Percentiles rank a stretch among this genome's conserved stretches.
phyloP scores from a whole-genome alignment of 202 grass and related monocot genomes.

The Setaria viridis region DNA sequence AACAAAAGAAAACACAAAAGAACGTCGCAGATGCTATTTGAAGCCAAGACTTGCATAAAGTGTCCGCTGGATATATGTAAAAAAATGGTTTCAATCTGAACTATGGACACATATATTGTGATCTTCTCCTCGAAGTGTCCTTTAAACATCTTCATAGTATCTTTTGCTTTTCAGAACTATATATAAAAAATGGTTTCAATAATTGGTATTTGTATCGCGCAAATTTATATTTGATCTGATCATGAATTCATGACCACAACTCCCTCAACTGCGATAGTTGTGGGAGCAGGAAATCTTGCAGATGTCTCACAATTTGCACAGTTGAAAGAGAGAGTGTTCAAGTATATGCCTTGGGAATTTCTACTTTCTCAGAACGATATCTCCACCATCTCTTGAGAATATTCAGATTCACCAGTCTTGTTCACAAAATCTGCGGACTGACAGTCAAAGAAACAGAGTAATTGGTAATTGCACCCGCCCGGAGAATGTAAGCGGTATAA shows the following conservation, averaged over 20 bases:
- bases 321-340: constrained; percentile 35
- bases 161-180: constrained; percentile 35
- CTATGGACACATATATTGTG: constrained; percentile 7
- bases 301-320: constrained; percentile 34
- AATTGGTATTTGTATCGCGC: neutral
- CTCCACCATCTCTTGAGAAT: constrained; percentile 52
- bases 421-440: constrained; percentile 38
- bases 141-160: neutral
- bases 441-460: constrained; percentile 41
- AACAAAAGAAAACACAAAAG: constrained; percentile 28
- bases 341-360: constrained; percentile 48
- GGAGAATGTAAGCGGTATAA: constrained; percentile 37
- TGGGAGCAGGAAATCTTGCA: constrained; percentile 7
- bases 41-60: constrained; percentile 19
- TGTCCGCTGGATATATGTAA: constrained; percentile 2
- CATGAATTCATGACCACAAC: neutral
- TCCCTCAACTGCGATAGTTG: constrained; percentile 12
- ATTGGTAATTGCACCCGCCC: constrained; percentile 25
- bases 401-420: constrained; percentile 49
- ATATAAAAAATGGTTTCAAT: neutral
- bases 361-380: constrained; percentile 42
- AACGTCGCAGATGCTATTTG: constrained; percentile 36
- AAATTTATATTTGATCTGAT: constrained; percentile 38
- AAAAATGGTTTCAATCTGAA: constrained; percentile 8
- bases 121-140: constrained; percentile 3